Evolutionary conservation across 108 stramenopile genomes (phyloP).

Genomic region (Ochromonas danica): DNA sequence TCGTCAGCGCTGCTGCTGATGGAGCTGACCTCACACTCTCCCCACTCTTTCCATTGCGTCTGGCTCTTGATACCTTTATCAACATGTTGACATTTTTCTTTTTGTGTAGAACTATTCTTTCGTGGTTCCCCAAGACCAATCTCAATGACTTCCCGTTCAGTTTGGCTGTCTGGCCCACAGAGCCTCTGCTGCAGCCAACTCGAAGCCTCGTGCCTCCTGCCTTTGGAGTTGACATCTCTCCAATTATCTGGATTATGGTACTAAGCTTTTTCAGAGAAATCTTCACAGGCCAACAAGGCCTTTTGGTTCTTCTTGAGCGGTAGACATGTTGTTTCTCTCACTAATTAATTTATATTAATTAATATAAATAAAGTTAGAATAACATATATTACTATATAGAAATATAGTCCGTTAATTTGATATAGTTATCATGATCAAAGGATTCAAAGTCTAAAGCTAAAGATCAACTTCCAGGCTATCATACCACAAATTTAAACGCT

Average conservation of each 20-base stretch:
- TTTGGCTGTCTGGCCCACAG: constrained; percentile 55
- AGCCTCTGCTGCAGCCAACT: constrained; percentile 47
- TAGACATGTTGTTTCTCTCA: too few species aligned
- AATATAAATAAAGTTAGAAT: too few species aligned
- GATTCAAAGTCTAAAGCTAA: too few species aligned
- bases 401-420: too few species aligned
- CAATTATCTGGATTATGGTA: constrained; percentile 87
- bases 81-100: neutral
- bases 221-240: constrained; percentile 95
- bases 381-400: too few species aligned
- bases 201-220: constrained; percentile 46
- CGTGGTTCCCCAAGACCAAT: constrained; percentile 41
- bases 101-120: neutral
- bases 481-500: too few species aligned
- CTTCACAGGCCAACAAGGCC: constrained; percentile 86
- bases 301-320: constrained; percentile 74
- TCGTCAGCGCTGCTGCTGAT: too few species aligned
- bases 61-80: neutral
- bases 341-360: too few species aligned
- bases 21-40: too few species aligned
- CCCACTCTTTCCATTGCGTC: too few species aligned
- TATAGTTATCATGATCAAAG: too few species aligned
- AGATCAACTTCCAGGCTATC: too few species aligned
- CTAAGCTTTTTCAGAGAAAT: constrained; percentile 90
- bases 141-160: constrained; percentile 47